Evolutionary conservation across 1,139 yeast species (phyloP).

Genomic region (Saccharomyces hybrid): DNA sequence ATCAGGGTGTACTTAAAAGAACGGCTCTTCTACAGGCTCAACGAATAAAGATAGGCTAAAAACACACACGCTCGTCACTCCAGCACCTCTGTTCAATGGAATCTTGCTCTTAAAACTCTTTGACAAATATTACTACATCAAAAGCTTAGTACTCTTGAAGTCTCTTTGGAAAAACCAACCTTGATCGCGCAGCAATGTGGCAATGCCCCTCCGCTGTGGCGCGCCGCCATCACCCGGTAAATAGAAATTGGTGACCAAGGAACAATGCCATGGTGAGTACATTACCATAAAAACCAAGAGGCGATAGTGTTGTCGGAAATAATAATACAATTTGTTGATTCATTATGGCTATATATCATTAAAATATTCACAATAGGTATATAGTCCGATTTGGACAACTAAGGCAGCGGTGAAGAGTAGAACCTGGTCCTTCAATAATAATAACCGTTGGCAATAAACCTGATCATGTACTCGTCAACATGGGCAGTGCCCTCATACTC

Average conservation of each 20-base stretch:
- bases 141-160: neutral
- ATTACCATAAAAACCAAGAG: neutral
- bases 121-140: neutral
- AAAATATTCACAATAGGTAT: neutral
- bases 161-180: slow-evolving; percentile 1
- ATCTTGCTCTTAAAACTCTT: neutral
- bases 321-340: neutral
- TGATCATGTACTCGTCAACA: slow-evolving; percentile 93
- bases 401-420: neutral
- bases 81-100: neutral
- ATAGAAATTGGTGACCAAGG: neutral
- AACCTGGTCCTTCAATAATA: slow-evolving; percentile 34
- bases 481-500: slow-evolving; percentile 81
- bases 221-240: neutral
- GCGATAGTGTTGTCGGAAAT: neutral
- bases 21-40: neutral
- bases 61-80: neutral
- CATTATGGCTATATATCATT: neutral
- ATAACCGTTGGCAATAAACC: slow-evolving; percentile 77
- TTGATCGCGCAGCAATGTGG: slow-evolving; percentile 1
- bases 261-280: neutral
- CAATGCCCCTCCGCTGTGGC: neutral
- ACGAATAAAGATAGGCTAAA: neutral
- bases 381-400: neutral
- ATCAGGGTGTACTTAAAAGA: neutral